phyloP scores from a whole-genome alignment of 805 yeast genomes.

The Saccharomycodes ludwigii region DNA sequence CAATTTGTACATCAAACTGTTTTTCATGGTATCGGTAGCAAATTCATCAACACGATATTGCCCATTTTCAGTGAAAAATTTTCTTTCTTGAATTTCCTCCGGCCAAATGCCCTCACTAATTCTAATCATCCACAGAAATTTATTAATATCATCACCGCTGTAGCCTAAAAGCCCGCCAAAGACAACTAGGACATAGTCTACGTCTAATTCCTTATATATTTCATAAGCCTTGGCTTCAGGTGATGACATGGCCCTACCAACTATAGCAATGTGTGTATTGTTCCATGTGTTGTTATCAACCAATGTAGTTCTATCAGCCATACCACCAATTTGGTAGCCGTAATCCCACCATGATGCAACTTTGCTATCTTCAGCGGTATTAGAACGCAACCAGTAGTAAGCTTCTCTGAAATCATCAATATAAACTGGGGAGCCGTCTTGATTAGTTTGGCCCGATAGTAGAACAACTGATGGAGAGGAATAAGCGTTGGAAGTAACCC shows the following conservation, averaged over 20 bases:
- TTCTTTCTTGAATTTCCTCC: constrained; percentile 82
- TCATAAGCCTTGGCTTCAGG: constrained; percentile 81
- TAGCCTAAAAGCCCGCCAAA: constrained; percentile 92
- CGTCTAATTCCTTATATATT: constrained; percentile 81
- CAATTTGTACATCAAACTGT: constrained; percentile 91
- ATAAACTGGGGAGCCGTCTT: constrained; percentile 74
- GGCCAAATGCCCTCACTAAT: constrained; percentile 99
- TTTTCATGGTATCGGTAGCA: constrained; percentile 77
- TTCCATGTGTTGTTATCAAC: constrained; percentile 99
- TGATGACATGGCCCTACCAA: constrained; percentile 95
- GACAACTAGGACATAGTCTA: constrained; percentile 83
- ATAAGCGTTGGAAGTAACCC: constrained; percentile 93
- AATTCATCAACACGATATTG: constrained; percentile 76
- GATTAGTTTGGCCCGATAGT: constrained; percentile 47
- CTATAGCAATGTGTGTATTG: constrained; percentile 97
- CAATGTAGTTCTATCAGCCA: constrained; percentile 97
- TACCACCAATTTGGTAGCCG: constrained; percentile 98
- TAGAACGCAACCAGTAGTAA: constrained; percentile 97
- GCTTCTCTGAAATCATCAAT: constrained; percentile 99
- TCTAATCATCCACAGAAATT: constrained; percentile 97
- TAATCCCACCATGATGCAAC: constrained; percentile 99
- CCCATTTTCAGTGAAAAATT: constrained; percentile 72
- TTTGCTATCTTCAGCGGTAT: constrained; percentile 90
- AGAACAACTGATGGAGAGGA: constrained; percentile 96
- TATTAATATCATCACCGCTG: constrained; percentile 93